Evolutionary conservation across 1,139 yeast species (phyloP).

Genomic region (Candida sanyaensis): DNA sequence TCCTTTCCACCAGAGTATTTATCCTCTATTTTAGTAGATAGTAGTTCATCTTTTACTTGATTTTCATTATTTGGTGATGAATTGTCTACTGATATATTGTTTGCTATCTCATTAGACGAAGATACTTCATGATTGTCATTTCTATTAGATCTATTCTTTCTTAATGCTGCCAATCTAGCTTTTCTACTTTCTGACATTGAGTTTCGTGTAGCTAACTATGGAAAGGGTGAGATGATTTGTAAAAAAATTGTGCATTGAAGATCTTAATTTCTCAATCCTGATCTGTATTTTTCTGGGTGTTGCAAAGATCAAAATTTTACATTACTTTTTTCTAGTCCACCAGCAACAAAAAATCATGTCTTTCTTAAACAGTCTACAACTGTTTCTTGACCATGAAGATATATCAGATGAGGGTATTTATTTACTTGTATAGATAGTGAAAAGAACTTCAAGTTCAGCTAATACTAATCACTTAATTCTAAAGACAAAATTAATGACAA

Average conservation of each 20-base stretch:
- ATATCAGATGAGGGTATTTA: slow-evolving; percentile 12
- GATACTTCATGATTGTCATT: background rate
- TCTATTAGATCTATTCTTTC: slow-evolving; percentile 18
- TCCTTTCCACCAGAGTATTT: background rate
- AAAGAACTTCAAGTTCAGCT: background rate
- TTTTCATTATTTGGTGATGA: background rate
- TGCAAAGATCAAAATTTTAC: slow-evolving; percentile 7
- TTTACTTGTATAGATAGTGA: background rate
- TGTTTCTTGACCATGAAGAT: slow-evolving; percentile 10
- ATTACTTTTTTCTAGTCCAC: background rate
- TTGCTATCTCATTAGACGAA: background rate
- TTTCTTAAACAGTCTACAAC: slow-evolving; percentile 13
- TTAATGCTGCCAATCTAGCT: slow-evolving; percentile 25
- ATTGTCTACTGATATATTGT: background rate
- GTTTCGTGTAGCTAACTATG: background rate
- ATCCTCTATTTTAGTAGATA: background rate
- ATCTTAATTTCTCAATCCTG: background rate
- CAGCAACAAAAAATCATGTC: slow-evolving; percentile 11
- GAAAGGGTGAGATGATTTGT: background rate
- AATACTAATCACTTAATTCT: background rate
- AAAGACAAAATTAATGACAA: background rate
- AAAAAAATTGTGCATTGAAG: too few species aligned
- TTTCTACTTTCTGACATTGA: slow-evolving; percentile 19
- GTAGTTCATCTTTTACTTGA: background rate
- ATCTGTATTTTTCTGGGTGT: slow-evolving; percentile 3